These are phyloP conservation scores for Pisolithus thermaeus DNA, from an alignment of 1,284 basidiomycete genomes.

Conservation along the genomic window DNA sequence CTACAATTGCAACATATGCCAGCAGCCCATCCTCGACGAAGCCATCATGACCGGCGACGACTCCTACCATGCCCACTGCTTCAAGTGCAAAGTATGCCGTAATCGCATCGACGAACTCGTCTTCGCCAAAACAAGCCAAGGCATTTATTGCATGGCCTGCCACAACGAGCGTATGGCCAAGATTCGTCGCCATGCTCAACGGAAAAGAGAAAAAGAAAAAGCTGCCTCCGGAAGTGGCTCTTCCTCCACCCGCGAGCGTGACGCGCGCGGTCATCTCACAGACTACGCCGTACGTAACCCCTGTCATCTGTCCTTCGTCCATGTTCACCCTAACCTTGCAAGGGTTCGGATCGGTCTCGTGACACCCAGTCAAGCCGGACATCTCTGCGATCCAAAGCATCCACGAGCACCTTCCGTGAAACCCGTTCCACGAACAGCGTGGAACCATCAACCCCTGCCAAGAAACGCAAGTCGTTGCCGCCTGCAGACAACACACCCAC, in stretches of 20 bases:
- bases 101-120: slow-evolving; percentile 96
- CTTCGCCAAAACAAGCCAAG: slow-evolving; percentile 97
- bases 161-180: slow-evolving; percentile 96
- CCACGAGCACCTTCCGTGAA: slow-evolving; percentile 20
- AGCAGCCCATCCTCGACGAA: slow-evolving; percentile 88
- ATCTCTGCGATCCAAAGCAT: slow-evolving; percentile 18
- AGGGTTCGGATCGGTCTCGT: slow-evolving; percentile 12
- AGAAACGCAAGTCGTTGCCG: slow-evolving; percentile 10
- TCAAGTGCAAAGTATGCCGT: slow-evolving; percentile 94
- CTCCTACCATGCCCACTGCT: slow-evolving; percentile 97
- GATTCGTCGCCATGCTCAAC: slow-evolving; percentile 85
- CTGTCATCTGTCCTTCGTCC: background rate
- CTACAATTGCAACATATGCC: slow-evolving; percentile 93
- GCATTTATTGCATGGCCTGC: slow-evolving; percentile 98
- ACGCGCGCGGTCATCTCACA: slow-evolving; percentile 32
- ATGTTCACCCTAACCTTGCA: background rate
- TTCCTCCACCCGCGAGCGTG: slow-evolving; percentile 40
- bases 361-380: slow-evolving; percentile 4
- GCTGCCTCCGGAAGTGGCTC: slow-evolving; percentile 35
- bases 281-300: slow-evolving; percentile 36
- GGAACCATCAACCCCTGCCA: slow-evolving; percentile 1
- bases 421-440: slow-evolving; percentile 16
- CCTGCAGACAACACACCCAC: slow-evolving; percentile 8
- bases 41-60: slow-evolving; percentile 99
- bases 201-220: slow-evolving; percentile 42